phyloP scores from a whole-genome alignment of 768 basidiomycete genomes.

The Serpula lacrymans region DNA sequence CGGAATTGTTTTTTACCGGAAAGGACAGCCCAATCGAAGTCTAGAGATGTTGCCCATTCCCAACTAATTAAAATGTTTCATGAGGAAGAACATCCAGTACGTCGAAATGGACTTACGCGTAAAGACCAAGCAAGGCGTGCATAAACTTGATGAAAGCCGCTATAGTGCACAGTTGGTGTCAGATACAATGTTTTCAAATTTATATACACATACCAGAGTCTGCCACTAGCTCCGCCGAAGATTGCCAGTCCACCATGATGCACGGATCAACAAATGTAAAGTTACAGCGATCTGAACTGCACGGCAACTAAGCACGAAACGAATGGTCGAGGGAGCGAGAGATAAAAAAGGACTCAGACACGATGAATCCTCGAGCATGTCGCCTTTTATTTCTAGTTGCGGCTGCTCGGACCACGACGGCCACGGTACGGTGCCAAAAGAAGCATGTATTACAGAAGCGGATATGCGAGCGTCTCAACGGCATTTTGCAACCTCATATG shows the following conservation, averaged over 20 bases:
- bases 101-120: conserved; percentile 32
- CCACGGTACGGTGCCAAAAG: no score
- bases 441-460: no score
- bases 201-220: conserved; percentile 31
- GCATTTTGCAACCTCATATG: no score
- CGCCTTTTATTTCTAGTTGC: no score
- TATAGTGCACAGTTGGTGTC: conserved; percentile 11
- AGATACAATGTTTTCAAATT: background rate
- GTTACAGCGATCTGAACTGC: no score
- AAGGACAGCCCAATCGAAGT: conserved; percentile 41
- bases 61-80: conserved; percentile 27
- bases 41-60: conserved; percentile 40
- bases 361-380: no score
- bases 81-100: background rate
- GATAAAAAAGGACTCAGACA: no score
- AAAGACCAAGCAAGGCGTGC: conserved; percentile 42
- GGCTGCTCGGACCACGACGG: no score
- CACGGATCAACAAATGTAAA: no score
- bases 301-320: no score
- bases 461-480: no score
- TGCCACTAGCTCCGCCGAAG: conserved; percentile 31
- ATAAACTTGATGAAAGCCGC: conserved; percentile 39
- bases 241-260: conserved; percentile 41
- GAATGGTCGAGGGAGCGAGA: no score
- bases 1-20: conserved; percentile 39